Conservation (phyloP, 1,284 basidiomycete species). For the Apiotrichum sp. region DNA sequence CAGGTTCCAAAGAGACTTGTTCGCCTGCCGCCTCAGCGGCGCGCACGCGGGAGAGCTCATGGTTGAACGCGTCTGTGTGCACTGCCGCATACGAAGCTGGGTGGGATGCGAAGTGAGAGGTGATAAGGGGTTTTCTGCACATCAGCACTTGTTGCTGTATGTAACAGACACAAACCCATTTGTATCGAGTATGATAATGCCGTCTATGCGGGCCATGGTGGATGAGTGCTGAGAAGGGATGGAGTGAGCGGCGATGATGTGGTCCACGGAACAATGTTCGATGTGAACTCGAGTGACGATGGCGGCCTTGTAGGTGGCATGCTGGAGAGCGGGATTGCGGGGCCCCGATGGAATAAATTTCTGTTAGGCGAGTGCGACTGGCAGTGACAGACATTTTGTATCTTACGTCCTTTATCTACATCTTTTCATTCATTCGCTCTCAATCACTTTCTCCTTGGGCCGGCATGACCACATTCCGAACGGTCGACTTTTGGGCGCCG, state of each 20-base stretch:
- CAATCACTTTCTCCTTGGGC: too few relatives aligned
- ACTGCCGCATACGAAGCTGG: constrained; percentile 72
- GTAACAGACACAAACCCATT: constrained; percentile 69
- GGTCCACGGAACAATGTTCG: too few relatives aligned
- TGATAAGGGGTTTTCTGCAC: constrained; percentile 73
- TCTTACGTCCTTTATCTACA: not conserved
- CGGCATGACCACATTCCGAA: constrained; percentile 20
- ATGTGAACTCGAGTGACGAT: too few relatives aligned
- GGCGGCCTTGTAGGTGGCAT: too few relatives aligned
- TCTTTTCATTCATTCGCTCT: too few relatives aligned
- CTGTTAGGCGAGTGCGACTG: too few relatives aligned
- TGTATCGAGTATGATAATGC: constrained; percentile 78
- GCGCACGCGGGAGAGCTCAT: constrained; percentile 56
- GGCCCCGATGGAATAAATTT: too few relatives aligned
- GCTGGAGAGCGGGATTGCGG: too few relatives aligned
- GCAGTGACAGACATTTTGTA: too few relatives aligned
- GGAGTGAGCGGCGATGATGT: too few relatives aligned
- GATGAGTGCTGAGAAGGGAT: not conserved
- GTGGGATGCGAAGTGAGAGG: constrained; percentile 78
- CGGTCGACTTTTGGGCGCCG: constrained; percentile 40
- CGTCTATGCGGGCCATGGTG: constrained; percentile 59
- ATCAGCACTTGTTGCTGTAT: too few relatives aligned
- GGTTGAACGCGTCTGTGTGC: constrained; percentile 79
- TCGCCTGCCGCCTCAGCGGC: constrained; percentile 18
- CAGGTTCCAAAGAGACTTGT: constrained; percentile 22